phyloP scores from a whole-genome alignment of 169 alveolate species.

The Plasmodium malariae region DNA sequence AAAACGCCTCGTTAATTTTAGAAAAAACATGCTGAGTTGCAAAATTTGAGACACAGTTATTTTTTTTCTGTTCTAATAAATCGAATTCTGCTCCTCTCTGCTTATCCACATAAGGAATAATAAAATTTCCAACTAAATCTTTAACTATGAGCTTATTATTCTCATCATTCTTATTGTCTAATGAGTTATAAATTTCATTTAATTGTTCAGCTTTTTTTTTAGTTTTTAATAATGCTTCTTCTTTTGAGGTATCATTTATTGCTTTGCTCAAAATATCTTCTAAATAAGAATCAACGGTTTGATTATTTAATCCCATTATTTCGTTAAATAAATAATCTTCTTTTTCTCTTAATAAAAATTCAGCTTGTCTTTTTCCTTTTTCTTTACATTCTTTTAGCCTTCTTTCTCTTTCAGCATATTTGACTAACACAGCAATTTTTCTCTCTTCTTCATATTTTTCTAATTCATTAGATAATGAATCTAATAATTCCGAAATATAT shows the following conservation, averaged over 20 bases:
- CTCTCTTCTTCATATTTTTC: constrained; percentile 77
- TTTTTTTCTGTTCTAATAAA: constrained; percentile 61
- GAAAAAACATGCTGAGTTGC: constrained; percentile 75
- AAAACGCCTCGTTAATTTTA: constrained; percentile 65
- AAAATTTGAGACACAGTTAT: constrained; percentile 52
- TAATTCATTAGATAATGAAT: constrained; percentile 69
- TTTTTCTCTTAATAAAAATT: constrained; percentile 74
- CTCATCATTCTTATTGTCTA: constrained; percentile 55
- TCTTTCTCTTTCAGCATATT: constrained; percentile 77
- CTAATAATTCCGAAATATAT: constrained; percentile 65
- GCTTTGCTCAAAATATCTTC: constrained; percentile 70
- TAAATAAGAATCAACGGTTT: constrained; percentile 75
- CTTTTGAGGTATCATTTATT: constrained; percentile 67
- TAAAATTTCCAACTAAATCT: constrained; percentile 75
- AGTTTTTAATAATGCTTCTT: constrained; percentile 71
- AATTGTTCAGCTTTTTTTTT: constrained; percentile 75
- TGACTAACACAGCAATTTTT: constrained; percentile 71
- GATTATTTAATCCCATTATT: constrained; percentile 75
- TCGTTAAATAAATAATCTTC: constrained; percentile 77
- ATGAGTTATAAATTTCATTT: constrained; percentile 67
- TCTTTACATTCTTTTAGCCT: constrained; percentile 75
- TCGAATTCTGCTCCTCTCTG: constrained; percentile 72
- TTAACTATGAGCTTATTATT: constrained; percentile 58
- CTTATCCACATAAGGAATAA: constrained; percentile 76
- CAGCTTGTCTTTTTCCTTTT: constrained; percentile 78